Percentiles rank a stretch among this genome's conserved stretches.
Evolutionary conservation across 805 yeast species (phyloP).

Genomic region (Lachancea sp.): DNA sequence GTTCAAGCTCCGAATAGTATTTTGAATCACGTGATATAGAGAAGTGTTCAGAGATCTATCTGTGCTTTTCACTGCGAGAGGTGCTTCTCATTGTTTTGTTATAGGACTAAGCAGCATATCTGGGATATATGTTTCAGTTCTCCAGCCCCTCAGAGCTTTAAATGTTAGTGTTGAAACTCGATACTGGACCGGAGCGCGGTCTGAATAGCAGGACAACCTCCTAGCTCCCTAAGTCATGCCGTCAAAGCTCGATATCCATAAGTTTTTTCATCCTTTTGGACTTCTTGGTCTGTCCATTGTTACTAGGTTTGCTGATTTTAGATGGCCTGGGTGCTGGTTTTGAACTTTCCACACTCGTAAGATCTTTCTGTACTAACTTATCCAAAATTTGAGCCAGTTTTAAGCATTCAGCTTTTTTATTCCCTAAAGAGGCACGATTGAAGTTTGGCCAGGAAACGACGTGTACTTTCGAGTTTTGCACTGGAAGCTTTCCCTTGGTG

Average conservation of each 20-base stretch:
- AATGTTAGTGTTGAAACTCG: too few relatives aligned
- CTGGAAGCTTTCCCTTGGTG: slow-evolving; percentile 6
- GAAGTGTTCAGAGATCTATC: too few relatives aligned
- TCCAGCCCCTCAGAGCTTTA: too few relatives aligned
- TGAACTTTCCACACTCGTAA: slow-evolving; percentile 1
- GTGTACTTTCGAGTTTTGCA: slow-evolving; percentile 7
- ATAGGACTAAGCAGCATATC: too few relatives aligned
- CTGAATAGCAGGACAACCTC: too few relatives aligned
- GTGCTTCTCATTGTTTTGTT: too few relatives aligned
- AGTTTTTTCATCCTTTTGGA: neutral
- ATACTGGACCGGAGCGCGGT: too few relatives aligned
- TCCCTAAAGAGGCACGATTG: slow-evolving; percentile 19
- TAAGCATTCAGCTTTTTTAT: slow-evolving; percentile 16
- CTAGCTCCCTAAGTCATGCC: too few relatives aligned
- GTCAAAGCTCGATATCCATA: slow-evolving; percentile 6
- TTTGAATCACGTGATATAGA: too few relatives aligned
- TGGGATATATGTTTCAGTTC: too few relatives aligned
- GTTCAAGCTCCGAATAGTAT: too few relatives aligned
- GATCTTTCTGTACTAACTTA: slow-evolving; percentile 12
- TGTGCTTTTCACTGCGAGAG: too few relatives aligned
- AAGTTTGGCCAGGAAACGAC: slow-evolving; percentile 7
- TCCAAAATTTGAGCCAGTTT: slow-evolving; percentile 19
- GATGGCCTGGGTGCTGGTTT: slow-evolving; percentile 10
- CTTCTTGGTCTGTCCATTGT: neutral
- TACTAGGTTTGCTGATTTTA: slow-evolving; percentile 14